Conservation (phyloP, 441 rosid genomes). For the Dalechampia spathulata region DNA sequence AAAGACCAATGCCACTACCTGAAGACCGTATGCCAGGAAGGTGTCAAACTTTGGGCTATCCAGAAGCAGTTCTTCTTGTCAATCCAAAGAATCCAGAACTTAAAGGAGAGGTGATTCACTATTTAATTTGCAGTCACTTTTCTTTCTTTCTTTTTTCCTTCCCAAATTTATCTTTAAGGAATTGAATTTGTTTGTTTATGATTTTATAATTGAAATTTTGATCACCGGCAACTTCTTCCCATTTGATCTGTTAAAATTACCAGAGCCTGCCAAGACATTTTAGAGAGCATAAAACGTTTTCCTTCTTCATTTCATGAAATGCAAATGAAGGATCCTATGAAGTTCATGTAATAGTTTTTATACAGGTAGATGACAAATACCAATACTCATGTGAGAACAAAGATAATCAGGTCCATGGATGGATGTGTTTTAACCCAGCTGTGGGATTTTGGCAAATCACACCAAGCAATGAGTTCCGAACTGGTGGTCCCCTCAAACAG, state of each 20-base stretch:
- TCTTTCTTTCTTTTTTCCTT: neutral
- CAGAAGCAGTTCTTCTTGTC: conserved; percentile 76
- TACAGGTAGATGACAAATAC: conserved; percentile 89
- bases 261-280: conserved; percentile 1
- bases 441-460: conserved; percentile 93
- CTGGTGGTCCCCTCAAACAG: conserved; percentile 83
- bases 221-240: neutral
- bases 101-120: conserved; percentile 64
- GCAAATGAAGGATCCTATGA: neutral
- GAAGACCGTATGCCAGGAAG: conserved; percentile 64
- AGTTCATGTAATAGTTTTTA: neutral
- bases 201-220: neutral
- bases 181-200: neutral
- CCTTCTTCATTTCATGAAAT: conserved; percentile 7
- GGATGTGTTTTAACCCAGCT: conserved; percentile 52
- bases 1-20: conserved; percentile 78
- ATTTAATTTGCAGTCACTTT: neutral
- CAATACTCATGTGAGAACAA: conserved; percentile 79
- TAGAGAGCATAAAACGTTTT: conserved; percentile 4
- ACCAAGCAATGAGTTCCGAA: conserved; percentile 85
- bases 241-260: neutral
- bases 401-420: conserved; percentile 77
- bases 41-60: conserved; percentile 56
- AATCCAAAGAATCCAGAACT: conserved; percentile 69
- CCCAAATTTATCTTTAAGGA: no score